These are phyloP conservation scores for Scutellaria galericulata DNA, from an alignment of 257 asterid genomes.

Conservation along the genomic window DNA sequence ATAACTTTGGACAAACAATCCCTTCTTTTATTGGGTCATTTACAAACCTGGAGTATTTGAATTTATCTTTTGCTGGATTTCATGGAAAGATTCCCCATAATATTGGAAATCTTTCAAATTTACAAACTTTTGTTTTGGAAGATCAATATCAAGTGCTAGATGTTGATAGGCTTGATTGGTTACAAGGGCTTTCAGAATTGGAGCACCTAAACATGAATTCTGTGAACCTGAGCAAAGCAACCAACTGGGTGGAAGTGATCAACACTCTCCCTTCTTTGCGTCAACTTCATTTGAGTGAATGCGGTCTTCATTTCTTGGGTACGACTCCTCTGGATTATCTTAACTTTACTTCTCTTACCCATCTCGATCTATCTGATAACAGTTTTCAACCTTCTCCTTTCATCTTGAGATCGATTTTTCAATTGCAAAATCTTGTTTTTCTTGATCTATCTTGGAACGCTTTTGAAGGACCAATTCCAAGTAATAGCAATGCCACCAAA, in stretches of 20 bases:
- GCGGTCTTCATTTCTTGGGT: background rate
- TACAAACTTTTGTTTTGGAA: background rate
- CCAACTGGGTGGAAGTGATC: background rate
- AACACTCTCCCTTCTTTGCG: background rate
- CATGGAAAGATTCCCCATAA: background rate
- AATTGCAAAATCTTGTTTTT: too few species aligned
- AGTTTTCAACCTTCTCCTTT: too few species aligned
- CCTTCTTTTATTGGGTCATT: conserved; percentile 22
- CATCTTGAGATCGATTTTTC: too few species aligned
- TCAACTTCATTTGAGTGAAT: background rate
- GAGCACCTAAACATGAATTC: background rate
- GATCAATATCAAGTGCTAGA: background rate
- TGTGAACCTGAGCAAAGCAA: background rate
- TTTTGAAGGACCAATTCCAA: too few species aligned
- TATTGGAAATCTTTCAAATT: background rate
- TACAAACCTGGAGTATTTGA: conserved; percentile 14
- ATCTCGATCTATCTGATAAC: too few species aligned
- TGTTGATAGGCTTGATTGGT: background rate
- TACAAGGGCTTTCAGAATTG: background rate
- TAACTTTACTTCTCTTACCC: too few species aligned
- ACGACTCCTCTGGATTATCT: background rate
- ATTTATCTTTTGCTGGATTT: conserved; percentile 18
- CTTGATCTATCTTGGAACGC: too few species aligned
- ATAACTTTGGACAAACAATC: background rate
- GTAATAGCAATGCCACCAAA: too few species aligned